These are phyloP conservation scores for Voacanga thouarsii DNA, from an alignment of 257 asterid species.

Conservation along the genomic window DNA sequence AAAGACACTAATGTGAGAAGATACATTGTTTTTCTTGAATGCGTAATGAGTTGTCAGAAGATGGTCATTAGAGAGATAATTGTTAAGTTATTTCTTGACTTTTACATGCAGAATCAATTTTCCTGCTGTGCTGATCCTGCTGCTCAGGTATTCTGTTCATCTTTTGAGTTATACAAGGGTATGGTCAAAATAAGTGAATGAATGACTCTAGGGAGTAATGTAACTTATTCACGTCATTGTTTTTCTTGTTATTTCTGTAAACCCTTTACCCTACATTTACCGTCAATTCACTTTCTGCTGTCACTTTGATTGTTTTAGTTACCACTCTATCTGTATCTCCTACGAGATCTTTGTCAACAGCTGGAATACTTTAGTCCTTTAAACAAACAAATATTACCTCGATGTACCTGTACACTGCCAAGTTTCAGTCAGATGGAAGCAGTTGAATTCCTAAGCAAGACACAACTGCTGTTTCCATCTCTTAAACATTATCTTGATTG, in stretches of 20 bases:
- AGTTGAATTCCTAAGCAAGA: constrained; percentile 45
- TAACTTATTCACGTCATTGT: constrained; percentile 4
- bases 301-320: constrained; percentile 43
- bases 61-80: not conserved
- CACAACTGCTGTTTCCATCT: constrained; percentile 51
- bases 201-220: not conserved
- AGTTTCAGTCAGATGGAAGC: constrained; percentile 41
- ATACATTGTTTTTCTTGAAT: not conserved
- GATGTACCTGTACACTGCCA: constrained; percentile 33
- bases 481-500: constrained; percentile 58
- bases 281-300: not conserved
- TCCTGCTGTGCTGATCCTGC: constrained; percentile 76
- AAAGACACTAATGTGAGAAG: not conserved
- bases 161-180: not conserved
- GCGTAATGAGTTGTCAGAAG: not conserved
- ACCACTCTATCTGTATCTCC: constrained; percentile 73
- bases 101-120: constrained; percentile 49
- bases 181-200: not conserved
- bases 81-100: constrained; percentile 12
- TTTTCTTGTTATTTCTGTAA: constrained; percentile 3
- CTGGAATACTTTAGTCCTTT: constrained; percentile 53
- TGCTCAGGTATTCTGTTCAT: constrained; percentile 47
- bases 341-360: constrained; percentile 73
- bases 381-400: constrained; percentile 44
- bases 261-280: not conserved